Percentiles rank a stretch among this genome's conserved stretches.
Evolutionary conservation across 208 protist genomes (phyloP).

Genomic region (Leishmania major): DNA sequence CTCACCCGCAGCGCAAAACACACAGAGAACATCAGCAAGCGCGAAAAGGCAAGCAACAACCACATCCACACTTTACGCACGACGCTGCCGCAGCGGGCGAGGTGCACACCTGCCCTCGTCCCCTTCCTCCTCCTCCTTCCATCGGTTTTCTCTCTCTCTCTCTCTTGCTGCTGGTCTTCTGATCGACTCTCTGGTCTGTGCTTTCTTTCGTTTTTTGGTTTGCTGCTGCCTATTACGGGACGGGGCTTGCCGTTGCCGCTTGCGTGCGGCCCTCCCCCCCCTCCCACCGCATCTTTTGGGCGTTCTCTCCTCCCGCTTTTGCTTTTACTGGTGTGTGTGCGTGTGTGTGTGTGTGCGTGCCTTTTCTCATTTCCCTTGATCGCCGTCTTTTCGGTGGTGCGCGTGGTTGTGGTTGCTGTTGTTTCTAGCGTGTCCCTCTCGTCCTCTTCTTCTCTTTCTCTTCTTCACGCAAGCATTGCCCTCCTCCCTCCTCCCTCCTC

Average conservation of each 20-base stretch:
- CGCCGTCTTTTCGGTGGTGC: neutral
- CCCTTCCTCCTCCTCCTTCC: neutral
- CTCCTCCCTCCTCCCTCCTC: too few species aligned
- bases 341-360: too few species aligned
- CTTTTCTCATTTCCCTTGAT: neutral
- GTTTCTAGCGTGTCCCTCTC: too few species aligned
- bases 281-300: neutral
- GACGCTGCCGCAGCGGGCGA: neutral
- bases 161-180: neutral
- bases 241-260: neutral
- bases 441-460: neutral
- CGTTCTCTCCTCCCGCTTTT: neutral
- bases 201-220: slow-evolving; percentile 1
- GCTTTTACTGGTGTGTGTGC: too few species aligned
- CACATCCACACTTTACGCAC: neutral
- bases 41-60: neutral
- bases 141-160: neutral
- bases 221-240: neutral
- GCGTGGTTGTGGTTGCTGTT: neutral
- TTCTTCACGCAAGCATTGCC: neutral
- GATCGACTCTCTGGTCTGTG: neutral
- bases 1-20: neutral
- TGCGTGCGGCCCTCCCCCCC: neutral
- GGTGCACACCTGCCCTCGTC: neutral
- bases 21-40: neutral